Conservation (phyloP, 2,329 filamentous ascomycete genomes). For the Pyrenochaeta sp. region DNA sequence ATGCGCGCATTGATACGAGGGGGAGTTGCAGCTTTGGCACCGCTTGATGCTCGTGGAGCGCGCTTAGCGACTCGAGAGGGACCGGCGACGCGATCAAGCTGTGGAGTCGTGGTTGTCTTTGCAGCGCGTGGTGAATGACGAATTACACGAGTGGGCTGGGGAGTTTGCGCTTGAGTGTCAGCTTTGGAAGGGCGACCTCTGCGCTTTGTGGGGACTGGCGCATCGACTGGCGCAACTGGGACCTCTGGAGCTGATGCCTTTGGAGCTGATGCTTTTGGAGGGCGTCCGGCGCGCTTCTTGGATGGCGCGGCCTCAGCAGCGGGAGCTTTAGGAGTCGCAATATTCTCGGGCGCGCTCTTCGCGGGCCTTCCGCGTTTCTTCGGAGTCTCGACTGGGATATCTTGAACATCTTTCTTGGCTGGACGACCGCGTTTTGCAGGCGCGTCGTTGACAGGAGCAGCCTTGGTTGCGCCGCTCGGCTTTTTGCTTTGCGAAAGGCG, state of each 20-base stretch:
- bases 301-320: conserved; percentile 13
- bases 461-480: conserved; percentile 14
- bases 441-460: conserved; percentile 5
- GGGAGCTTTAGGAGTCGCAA: too few species aligned
- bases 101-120: conserved; percentile 9
- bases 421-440: conserved; percentile 27
- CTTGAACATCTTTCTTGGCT: conserved; percentile 10
- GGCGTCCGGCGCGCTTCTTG: conserved; percentile 15
- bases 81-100: conserved; percentile 24
- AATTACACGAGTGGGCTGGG: too few species aligned
- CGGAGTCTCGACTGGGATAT: conserved; percentile 11
- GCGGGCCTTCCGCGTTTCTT: conserved; percentile 33
- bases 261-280: conserved; percentile 9
- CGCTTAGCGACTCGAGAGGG: conserved; percentile 33
- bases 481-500: conserved; percentile 16
- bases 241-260: conserved; percentile 14
- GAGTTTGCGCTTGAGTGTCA: too few species aligned
- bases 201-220: conserved; percentile 13
- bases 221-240: conserved; percentile 1
- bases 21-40: conserved; percentile 7
- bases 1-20: conserved; percentile 27
- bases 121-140: too few species aligned
- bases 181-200: too few species aligned
- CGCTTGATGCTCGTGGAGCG: conserved; percentile 13
- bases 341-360: too few species aligned